phyloP scores from a whole-genome alignment of 495 filamentous ascomycete species.

The Pyrenopolyporus hunteri region DNA sequence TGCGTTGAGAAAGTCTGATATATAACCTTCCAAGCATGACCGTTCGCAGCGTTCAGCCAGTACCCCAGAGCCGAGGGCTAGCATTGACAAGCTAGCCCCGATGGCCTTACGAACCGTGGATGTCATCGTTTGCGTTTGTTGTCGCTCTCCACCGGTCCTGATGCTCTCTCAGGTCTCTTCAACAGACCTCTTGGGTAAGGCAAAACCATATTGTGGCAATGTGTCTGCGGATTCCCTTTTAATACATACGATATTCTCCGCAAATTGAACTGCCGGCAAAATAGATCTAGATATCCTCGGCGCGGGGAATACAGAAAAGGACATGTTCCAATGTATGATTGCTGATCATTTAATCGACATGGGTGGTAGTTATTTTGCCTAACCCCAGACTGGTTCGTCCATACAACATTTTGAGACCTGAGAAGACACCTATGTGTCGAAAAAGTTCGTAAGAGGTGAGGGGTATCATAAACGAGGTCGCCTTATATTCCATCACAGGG shows the following conservation, averaged over 20 bases:
- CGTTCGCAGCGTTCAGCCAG: slow-evolving; percentile 20
- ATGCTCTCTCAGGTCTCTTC: background rate
- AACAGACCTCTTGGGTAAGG: background rate
- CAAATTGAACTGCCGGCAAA: slow-evolving; percentile 28
- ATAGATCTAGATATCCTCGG: slow-evolving; percentile 15
- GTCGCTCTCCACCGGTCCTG: background rate
- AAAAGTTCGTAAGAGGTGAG: background rate
- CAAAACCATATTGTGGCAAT: background rate
- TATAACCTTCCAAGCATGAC: slow-evolving; percentile 22
- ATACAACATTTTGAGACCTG: background rate
- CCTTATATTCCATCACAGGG: too few species aligned
- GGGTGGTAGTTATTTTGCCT: slow-evolving; percentile 27
- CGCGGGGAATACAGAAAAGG: slow-evolving; percentile 8
- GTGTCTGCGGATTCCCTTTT: slow-evolving; percentile 1
- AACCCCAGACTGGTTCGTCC: background rate
- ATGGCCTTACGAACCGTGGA: slow-evolving; percentile 8
- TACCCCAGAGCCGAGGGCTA: slow-evolving; percentile 3
- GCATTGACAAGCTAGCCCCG: slow-evolving; percentile 1
- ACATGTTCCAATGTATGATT: background rate
- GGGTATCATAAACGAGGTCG: background rate
- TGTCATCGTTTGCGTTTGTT: slow-evolving; percentile 5
- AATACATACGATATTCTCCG: slow-evolving; percentile 3
- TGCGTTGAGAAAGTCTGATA: slow-evolving; percentile 33
- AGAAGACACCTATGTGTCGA: background rate
- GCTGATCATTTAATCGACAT: slow-evolving; percentile 12